These are phyloP conservation scores for Saccharomyces mikatae DNA, from an alignment of 805 yeast species.

Conservation along the genomic window DNA sequence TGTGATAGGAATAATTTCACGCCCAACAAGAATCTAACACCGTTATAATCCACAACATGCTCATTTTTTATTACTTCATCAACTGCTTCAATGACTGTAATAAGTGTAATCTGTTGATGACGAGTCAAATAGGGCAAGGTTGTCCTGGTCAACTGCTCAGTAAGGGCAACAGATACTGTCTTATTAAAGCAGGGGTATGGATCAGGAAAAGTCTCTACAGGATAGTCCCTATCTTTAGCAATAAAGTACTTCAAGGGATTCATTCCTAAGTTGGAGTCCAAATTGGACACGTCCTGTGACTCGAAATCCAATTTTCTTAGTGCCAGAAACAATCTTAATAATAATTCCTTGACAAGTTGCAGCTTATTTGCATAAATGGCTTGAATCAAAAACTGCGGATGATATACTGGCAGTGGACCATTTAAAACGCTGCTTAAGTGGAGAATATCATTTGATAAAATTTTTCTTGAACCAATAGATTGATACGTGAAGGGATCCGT, in stretches of 20 bases:
- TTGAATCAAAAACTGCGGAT: conserved; percentile 82
- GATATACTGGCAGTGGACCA: conserved; percentile 85
- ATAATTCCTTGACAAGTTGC: conserved; percentile 45
- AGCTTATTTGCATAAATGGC: conserved; percentile 55
- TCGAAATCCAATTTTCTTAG: conserved; percentile 48
- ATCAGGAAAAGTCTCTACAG: conserved; percentile 28
- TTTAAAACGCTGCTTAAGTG: conserved; percentile 70
- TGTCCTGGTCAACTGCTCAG: conserved; percentile 52
- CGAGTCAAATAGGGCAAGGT: conserved; percentile 77
- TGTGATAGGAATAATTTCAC: conserved; percentile 57
- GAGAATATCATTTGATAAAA: conserved; percentile 47
- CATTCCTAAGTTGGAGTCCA: conserved; percentile 29
- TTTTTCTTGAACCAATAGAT: conserved; percentile 52
- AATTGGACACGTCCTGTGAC: conserved; percentile 25
- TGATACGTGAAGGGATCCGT: conserved; percentile 43
- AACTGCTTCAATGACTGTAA: conserved; percentile 60
- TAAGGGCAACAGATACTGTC: conserved; percentile 40
- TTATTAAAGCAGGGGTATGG: conserved; percentile 36
- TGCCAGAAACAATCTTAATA: conserved; percentile 44
- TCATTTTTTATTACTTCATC: conserved; percentile 42
- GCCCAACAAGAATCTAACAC: conserved; percentile 63
- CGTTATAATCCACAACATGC: conserved; percentile 40
- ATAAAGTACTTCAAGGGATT: conserved; percentile 22
- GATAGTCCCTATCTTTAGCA: conserved; percentile 19
- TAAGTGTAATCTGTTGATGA: conserved; percentile 82